Percentiles rank a stretch among this genome's conserved stretches.
phyloP scores from a whole-genome alignment of 1,284 basidiomycete species.

The Exsudoporus floridanus region DNA sequence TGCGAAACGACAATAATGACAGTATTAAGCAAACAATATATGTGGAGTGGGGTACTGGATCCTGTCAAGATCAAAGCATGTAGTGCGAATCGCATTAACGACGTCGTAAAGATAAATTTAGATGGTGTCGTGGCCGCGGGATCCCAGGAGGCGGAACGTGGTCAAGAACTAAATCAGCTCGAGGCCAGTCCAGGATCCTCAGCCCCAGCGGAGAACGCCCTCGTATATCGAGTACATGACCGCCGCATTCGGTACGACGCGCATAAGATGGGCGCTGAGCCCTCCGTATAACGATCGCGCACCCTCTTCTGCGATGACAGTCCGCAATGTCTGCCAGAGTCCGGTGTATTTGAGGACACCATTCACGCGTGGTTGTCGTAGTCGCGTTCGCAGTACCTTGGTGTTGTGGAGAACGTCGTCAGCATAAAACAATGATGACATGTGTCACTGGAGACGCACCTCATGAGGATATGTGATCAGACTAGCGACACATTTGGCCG shows the following conservation, averaged over 20 bases:
- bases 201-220: conserved; percentile 63
- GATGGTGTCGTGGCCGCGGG: background rate
- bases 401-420: background rate
- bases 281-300: conserved; percentile 86
- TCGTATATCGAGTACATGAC: conserved; percentile 94
- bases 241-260: conserved; percentile 95
- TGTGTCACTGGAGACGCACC: conserved; percentile 44
- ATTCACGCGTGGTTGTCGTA: conserved; percentile 80
- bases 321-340: conserved; percentile 79
- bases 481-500: conserved; percentile 91
- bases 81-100: conserved; percentile 15
- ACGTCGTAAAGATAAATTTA: conserved; percentile 22
- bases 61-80: background rate
- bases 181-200: background rate
- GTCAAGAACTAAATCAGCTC: background rate
- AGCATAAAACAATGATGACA: background rate
- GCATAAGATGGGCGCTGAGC: conserved; percentile 91
- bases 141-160: background rate
- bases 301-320: conserved; percentile 91
- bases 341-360: conserved; percentile 86
- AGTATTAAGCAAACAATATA: conserved; percentile 17
- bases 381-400: conserved; percentile 86
- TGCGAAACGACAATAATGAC: conserved; percentile 7
- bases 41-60: conserved; percentile 13
- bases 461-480: conserved; percentile 97